Percentiles rank a stretch among this genome's conserved stretches.
Conservation (phyloP, 768 basidiomycete genomes). For the Collybia mongolica region DNA sequence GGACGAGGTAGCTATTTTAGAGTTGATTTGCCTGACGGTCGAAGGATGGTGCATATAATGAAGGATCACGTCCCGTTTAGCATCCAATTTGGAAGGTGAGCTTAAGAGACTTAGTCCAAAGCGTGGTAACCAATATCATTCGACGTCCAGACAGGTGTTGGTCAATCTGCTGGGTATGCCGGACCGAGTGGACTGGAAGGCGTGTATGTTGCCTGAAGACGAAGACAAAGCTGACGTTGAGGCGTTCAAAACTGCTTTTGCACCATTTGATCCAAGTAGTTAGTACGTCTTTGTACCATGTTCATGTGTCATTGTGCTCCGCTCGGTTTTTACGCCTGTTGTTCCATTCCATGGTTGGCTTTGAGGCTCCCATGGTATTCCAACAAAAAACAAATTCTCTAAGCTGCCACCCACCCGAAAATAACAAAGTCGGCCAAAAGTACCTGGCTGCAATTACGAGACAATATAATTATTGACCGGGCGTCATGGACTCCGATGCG, state of each 20-base stretch:
- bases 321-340: background rate
- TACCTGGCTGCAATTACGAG: no score
- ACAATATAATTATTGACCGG: no score
- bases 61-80: conserved; percentile 77
- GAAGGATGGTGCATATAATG: conserved; percentile 83
- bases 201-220: conserved; percentile 76
- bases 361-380: no score
- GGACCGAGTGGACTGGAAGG: conserved; percentile 90
- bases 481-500: no score
- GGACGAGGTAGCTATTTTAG: conserved; percentile 81
- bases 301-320: background rate
- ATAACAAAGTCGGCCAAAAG: no score
- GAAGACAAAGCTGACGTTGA: conserved; percentile 84
- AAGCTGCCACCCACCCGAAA: no score
- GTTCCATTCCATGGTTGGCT: no score
- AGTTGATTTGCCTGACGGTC: conserved; percentile 86
- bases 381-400: no score
- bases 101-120: background rate
- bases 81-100: conserved; percentile 92
- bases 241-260: conserved; percentile 83
- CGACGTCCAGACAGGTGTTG: conserved; percentile 66
- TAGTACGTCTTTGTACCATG: background rate
- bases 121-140: conserved; percentile 7
- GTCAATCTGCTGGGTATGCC: conserved; percentile 73
- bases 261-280: conserved; percentile 60